Percentiles rank a stretch among this genome's conserved stretches.
phyloP scores from a whole-genome alignment of 2,329 filamentous ascomycete genomes.

The Trichoderma endophyticum region DNA sequence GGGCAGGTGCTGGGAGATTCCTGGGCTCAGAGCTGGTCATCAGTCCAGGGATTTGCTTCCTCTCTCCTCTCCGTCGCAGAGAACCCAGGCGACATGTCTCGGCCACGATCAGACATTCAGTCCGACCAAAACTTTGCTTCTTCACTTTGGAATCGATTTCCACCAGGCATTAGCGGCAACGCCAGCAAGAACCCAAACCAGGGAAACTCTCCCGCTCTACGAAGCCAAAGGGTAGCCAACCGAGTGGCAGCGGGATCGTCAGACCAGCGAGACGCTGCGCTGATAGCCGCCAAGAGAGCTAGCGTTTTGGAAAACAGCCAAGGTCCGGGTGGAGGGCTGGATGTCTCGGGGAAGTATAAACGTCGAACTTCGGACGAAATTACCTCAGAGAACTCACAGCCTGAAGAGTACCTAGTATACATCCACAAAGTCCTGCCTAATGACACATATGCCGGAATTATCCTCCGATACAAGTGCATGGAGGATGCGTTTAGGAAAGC shows the following conservation, averaged over 20 bases:
- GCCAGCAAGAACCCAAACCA: constrained; percentile 9
- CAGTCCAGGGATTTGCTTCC: constrained; percentile 53
- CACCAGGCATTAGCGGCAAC: constrained; percentile 21
- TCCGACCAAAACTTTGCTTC: background rate
- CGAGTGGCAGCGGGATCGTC: constrained; percentile 55
- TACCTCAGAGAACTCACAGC: constrained; percentile 51
- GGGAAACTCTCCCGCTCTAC: constrained; percentile 54
- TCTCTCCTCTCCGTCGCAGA: constrained; percentile 37
- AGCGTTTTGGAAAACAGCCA: constrained; percentile 61
- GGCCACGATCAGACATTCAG: constrained; percentile 24
- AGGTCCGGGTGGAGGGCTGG: constrained; percentile 56
- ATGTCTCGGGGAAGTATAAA: constrained; percentile 57
- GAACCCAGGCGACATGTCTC: constrained; percentile 20
- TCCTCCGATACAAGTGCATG: constrained; percentile 84
- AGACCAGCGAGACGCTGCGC: constrained; percentile 50
- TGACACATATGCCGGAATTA: constrained; percentile 88
- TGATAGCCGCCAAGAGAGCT: constrained; percentile 55
- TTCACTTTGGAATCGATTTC: constrained; percentile 24
- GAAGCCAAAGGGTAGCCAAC: constrained; percentile 35
- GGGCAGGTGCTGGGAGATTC: constrained; percentile 47
- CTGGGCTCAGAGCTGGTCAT: constrained; percentile 53
- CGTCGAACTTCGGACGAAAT: constrained; percentile 66
- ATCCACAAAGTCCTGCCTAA: constrained; percentile 77
- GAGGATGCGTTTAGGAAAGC: constrained; percentile 79
- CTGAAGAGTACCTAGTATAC: constrained; percentile 79